Evolutionary conservation across 257 asterid species (phyloP), one percentile per base, ranked within the genome.

Genomic region (Solanum virginianum): DNA sequence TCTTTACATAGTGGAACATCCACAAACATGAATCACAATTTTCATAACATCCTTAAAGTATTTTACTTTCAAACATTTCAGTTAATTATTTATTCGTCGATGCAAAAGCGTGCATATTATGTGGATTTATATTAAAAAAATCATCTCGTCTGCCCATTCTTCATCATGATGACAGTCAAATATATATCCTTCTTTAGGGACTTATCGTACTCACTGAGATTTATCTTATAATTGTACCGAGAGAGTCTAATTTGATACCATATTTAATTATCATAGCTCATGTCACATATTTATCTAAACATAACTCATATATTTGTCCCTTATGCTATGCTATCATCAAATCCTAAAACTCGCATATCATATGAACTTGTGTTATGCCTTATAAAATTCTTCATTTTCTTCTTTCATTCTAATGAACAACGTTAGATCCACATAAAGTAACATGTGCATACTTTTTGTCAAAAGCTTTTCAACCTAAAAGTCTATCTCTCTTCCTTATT

Each of bases 341-440:
- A 18, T 18, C 0, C 5, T 32, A 32, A 32, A 68, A 1, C 0
- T 0, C 0, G 6, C 7, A 1, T 5, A 36, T 36, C 0, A 36
- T 36, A 3, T 29, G 3, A 63, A 3, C 5, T 26, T 63, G 1
- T 63, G 4, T 55, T 55, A 2, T 1, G 1, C 13, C 1, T 65
- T 26, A 13, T 65, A 65, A 26, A 13, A 10, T 26, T 13, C 0
- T 26, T 65, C 11, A 13, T 20, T 26, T 14, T 26, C 1, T 5
- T 13, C 18, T 53, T 5, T 13, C 57, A 4, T 53, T 53, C 14
- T 1, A 3, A 29, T 7, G 1, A 0, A 0, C 0, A 5, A 56
- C 3, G 3, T 0, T 0, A 7, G 0, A 63, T 24, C 13, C 1
- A 26, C 10, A 0, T 63, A 63, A 63, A 63, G 0, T 24, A 0